phyloP scores from a whole-genome alignment of 257 asterid genomes.

The Nicotiana obtusifolia region DNA sequence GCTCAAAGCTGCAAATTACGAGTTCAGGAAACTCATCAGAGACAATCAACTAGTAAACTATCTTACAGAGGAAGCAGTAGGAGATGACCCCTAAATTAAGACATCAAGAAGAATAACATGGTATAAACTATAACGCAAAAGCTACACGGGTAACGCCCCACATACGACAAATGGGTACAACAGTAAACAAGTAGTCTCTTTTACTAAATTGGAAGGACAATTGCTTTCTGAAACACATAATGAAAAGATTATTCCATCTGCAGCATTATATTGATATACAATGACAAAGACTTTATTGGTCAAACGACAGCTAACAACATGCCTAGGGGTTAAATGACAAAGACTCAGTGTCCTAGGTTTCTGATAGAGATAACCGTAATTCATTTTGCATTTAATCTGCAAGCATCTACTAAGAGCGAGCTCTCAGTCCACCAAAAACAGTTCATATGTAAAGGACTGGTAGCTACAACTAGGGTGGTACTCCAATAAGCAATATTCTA shows the following conservation, averaged over 20 bases:
- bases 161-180: not conserved
- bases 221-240: not conserved
- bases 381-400: too few relatives aligned
- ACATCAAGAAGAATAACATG: not conserved
- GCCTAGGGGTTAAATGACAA: too few relatives aligned
- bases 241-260: not conserved
- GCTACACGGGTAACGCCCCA: not conserved
- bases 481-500: too few relatives aligned
- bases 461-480: too few relatives aligned
- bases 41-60: not conserved
- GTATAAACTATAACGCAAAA: not conserved
- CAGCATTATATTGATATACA: too few relatives aligned
- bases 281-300: too few relatives aligned
- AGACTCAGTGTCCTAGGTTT: too few relatives aligned
- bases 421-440: too few relatives aligned
- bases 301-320: too few relatives aligned
- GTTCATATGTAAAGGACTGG: too few relatives aligned
- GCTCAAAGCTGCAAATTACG: conserved; percentile 14
- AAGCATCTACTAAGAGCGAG: too few relatives aligned
- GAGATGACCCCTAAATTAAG: not conserved
- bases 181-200: not conserved
- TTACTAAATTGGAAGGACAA: not conserved
- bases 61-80: not conserved
- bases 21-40: not conserved
- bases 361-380: too few relatives aligned